Evolutionary conservation across 768 basidiomycete genomes (phyloP).

Genomic region (Rhizopogon vinicolor): DNA sequence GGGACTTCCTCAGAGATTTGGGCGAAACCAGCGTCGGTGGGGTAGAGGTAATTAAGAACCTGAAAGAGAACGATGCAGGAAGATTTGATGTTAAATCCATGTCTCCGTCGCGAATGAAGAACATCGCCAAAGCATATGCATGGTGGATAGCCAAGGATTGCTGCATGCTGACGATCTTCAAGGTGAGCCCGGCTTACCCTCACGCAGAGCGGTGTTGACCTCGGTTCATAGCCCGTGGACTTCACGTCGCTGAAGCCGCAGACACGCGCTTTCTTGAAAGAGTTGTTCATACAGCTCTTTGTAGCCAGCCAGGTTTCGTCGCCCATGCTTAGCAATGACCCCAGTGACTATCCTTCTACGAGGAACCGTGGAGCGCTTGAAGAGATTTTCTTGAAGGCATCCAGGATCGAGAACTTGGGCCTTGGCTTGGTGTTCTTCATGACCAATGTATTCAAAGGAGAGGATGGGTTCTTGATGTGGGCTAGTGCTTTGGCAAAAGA

Average conservation of each 20-base stretch:
- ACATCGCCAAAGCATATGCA: slow-evolving; percentile 81
- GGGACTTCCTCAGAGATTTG: slow-evolving; percentile 94
- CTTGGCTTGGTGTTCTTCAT: slow-evolving; percentile 78
- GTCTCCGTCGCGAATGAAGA: slow-evolving; percentile 53
- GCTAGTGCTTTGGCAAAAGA: slow-evolving; percentile 63
- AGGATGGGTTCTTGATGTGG: slow-evolving; percentile 56
- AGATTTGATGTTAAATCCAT: slow-evolving; percentile 46
- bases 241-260: slow-evolving; percentile 70
- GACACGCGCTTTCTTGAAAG: slow-evolving; percentile 61
- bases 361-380: slow-evolving; percentile 63
- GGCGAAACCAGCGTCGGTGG: slow-evolving; percentile 84
- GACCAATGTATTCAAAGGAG: slow-evolving; percentile 35
- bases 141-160: slow-evolving; percentile 93
- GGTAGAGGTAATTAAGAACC: slow-evolving; percentile 64
- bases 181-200: slow-evolving; percentile 44
- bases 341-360: slow-evolving; percentile 33
- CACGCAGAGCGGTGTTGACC: neutral
- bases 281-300: slow-evolving; percentile 66
- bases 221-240: slow-evolving; percentile 67
- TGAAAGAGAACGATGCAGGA: slow-evolving; percentile 39
- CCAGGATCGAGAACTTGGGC: slow-evolving; percentile 58
- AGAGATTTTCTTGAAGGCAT: slow-evolving; percentile 74
- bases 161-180: slow-evolving; percentile 70
- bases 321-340: slow-evolving; percentile 47
- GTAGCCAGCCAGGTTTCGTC: slow-evolving; percentile 70